phyloP scores from a whole-genome alignment of 176 grass and related monocot genomes.

The Triticum aestivum region IWGSC_CS_RefSeq_v2.1 NC_057798.1:219581567-219582066 shows the following conservation, averaged over 20 bases:
- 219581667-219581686: conserved; percentile 59
- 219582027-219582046: not conserved
- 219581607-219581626: conserved; percentile 92
- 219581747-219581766: too few species aligned
- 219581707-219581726: not conserved
- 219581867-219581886: not conserved
- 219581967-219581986: not conserved
- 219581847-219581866: not conserved
- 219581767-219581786: not conserved
- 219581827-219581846: not conserved
- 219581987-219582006: not conserved
- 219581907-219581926: not conserved
- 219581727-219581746: conserved; percentile 18
- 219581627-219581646: conserved; percentile 96
- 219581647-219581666: conserved; percentile 94
- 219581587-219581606: conserved; percentile 95
- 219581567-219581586: conserved; percentile 76
- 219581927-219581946: not conserved
- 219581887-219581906: not conserved
- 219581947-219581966: not conserved
- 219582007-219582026: not conserved
- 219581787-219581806: not conserved
- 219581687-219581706: not conserved
- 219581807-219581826: not conserved
- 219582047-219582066: not conserved